Evolutionary conservation across 202 grass and related monocot genomes (phyloP).

Genomic region (Zizania palustris): DNA sequence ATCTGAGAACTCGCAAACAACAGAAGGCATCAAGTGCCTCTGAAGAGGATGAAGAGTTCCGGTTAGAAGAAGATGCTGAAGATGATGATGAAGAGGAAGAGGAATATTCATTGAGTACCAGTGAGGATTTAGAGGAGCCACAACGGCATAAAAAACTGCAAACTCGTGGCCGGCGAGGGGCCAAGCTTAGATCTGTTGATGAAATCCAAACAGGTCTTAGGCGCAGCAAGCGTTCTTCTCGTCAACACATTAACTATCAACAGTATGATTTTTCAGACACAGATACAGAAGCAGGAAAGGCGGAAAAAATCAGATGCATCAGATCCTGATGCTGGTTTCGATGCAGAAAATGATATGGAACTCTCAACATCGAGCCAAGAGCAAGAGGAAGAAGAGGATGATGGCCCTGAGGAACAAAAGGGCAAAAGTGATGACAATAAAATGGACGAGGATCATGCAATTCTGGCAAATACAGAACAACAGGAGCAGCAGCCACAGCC

Average conservation of each 20-base stretch:
- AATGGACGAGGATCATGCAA: conserved; percentile 49
- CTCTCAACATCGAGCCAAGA: conserved; percentile 85
- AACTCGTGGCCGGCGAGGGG: conserved; percentile 59
- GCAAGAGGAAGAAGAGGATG: conserved; percentile 66
- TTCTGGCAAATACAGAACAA: conserved; percentile 58
- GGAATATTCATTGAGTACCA: conserved; percentile 81
- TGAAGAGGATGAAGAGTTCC: conserved; percentile 94
- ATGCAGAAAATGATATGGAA: conserved; percentile 65
- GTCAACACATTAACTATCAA: conserved; percentile 74
- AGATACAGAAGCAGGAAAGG: conserved; percentile 65
- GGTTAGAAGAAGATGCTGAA: conserved; percentile 72
- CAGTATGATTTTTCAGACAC: conserved; percentile 90
- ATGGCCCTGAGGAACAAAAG: conserved; percentile 58
- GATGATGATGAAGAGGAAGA: conserved; percentile 94
- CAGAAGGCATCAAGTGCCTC: conserved; percentile 75
- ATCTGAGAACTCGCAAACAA: conserved; percentile 82
- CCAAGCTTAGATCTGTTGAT: conserved; percentile 78
- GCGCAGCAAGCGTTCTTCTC: conserved; percentile 86
- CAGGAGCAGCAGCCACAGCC: conserved; percentile 36
- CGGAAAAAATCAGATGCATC: conserved; percentile 65
- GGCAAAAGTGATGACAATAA: conserved; percentile 55
- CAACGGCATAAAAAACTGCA: conserved; percentile 52
- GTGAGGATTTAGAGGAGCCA: conserved; percentile 77
- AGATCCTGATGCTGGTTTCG: conserved; percentile 62
- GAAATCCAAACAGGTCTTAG: conserved; percentile 84